Evolutionary conservation across 116 monocot genomes (phyloP).

Genomic region (Papilionanthe hybrid): DNA sequence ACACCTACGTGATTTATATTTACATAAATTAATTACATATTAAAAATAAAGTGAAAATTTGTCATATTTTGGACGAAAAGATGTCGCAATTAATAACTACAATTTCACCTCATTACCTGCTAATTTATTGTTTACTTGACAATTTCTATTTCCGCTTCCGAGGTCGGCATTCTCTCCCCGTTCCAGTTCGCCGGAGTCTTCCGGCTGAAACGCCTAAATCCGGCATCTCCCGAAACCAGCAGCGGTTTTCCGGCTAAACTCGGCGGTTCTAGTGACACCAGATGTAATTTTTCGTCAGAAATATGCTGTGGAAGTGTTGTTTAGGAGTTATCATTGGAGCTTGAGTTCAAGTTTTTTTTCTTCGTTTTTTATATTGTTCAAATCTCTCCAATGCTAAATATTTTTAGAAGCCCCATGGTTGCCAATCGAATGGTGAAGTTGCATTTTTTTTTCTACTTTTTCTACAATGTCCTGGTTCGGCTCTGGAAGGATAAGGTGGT

Average conservation of each 20-base stretch:
- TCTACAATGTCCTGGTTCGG: background rate
- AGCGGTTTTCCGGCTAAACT: conserved; percentile 10
- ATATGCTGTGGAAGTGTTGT: background rate
- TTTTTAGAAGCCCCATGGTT: conserved; percentile 1
- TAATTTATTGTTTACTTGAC: conserved; percentile 1
- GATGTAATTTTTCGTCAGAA: background rate
- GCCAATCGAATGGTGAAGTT: background rate
- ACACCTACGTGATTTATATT: too few relatives aligned
- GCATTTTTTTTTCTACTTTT: background rate
- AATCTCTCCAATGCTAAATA: background rate
- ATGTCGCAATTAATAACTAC: too few relatives aligned
- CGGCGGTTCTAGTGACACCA: background rate
- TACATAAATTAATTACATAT: too few relatives aligned
- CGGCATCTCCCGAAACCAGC: background rate
- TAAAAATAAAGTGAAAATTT: too few relatives aligned
- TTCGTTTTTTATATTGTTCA: background rate
- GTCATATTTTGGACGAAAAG: too few relatives aligned
- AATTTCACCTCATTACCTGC: background rate
- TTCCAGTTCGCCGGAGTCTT: background rate
- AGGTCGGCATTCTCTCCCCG: too few relatives aligned
- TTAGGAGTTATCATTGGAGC: background rate
- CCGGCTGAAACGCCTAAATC: background rate
- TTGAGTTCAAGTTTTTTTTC: background rate
- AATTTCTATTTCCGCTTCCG: background rate
- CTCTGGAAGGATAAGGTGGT: background rate